phyloP scores from a whole-genome alignment of 2,329 filamentous ascomycete genomes.

The Ophiostoma tasmaniense region DNA sequence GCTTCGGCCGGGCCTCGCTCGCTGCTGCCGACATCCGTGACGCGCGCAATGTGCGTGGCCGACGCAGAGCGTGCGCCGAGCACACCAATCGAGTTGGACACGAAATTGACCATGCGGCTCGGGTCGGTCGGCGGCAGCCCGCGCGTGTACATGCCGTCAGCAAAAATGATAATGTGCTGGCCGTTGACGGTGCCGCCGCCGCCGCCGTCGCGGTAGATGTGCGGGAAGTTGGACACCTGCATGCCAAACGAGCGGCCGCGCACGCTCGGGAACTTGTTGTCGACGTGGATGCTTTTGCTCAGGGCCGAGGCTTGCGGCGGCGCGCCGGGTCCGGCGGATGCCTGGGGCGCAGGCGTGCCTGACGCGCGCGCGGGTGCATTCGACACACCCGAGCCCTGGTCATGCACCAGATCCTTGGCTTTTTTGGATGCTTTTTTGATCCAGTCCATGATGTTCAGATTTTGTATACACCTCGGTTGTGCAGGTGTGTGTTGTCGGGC shows the following conservation, averaged over 20 bases:
- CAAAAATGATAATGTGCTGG: slow-evolving; percentile 19
- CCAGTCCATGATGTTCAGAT: slow-evolving; percentile 15
- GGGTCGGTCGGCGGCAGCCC: slow-evolving; percentile 17
- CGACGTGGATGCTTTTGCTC: slow-evolving; percentile 1
- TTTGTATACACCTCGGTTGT: not conserved
- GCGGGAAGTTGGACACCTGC: slow-evolving; percentile 20
- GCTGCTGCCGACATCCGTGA: slow-evolving; percentile 13
- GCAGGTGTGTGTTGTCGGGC: not conserved
- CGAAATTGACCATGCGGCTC: slow-evolving; percentile 17
- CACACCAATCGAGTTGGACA: slow-evolving; percentile 20
- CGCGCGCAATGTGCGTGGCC: slow-evolving; percentile 7
- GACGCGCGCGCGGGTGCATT: not conserved
- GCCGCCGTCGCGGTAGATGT: slow-evolving; percentile 21
- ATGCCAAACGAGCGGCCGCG: slow-evolving; percentile 13
- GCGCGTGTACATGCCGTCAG: slow-evolving; percentile 19
- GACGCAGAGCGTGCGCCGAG: not conserved
- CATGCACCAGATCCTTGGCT: slow-evolving; percentile 14
- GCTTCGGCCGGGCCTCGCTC: slow-evolving; percentile 11
- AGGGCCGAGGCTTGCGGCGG: not conserved
- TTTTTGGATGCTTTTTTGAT: slow-evolving; percentile 15
- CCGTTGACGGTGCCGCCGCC: slow-evolving; percentile 20
- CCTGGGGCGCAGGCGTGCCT: not conserved
- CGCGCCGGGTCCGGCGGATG: not conserved
- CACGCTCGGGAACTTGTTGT: slow-evolving; percentile 11
- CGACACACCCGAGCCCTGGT: not conserved